Base-by-base conservation (phyloP, 2,329 filamentous ascomycete genomes). In the Raffaelea arxii region DNA sequence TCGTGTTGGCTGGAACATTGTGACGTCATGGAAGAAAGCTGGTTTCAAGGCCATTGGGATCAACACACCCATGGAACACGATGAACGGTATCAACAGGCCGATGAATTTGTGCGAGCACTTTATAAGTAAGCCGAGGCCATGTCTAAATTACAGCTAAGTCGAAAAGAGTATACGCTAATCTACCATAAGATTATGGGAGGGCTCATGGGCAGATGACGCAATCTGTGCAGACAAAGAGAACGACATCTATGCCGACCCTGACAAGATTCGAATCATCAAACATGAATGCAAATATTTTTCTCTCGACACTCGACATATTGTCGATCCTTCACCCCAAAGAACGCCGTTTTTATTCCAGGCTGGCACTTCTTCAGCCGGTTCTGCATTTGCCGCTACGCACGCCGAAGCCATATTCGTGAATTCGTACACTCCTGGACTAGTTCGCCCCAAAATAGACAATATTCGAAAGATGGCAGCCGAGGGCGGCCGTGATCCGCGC, bases 1-100 rank as follows among this genome's bases (percentile, higher is more conserved):
- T n/a, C 49, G 51, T n/a, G 36, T 53, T 3, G 47, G 25, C 11
- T 56, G 54, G 54, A 56, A 56, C 40, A 48, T 54, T 38, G 54
- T 56, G 5, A 56, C 54, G 2, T 43, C 38, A 23, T 54, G 50
- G 49, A 52, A 39, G 42, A 48, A 53, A 27, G 42, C 37, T 23
- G 46, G 43, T 7, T 53, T 51, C 16, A 44, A 41, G 19, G 49
- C 49, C 4, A 44, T 53, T 6, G 54, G 54, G 23, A 37, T 45
- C 11, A 39, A 25, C 2, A 46, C 51, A 30, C 37, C 50, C 7
- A 38, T 53, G 16, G 46, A 49, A 2, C 54, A 56, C 32, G 54
- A 56, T 40, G 46, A 54, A 43, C 48, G 53, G 5, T 54, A 56
- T 22, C 49, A 36, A 11, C 41, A 45, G 3, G 54, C 54, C 9